These are phyloP conservation scores for Murraya koenigii DNA, from an alignment of 345 rosid genomes.

Conservation along the genomic window DNA sequence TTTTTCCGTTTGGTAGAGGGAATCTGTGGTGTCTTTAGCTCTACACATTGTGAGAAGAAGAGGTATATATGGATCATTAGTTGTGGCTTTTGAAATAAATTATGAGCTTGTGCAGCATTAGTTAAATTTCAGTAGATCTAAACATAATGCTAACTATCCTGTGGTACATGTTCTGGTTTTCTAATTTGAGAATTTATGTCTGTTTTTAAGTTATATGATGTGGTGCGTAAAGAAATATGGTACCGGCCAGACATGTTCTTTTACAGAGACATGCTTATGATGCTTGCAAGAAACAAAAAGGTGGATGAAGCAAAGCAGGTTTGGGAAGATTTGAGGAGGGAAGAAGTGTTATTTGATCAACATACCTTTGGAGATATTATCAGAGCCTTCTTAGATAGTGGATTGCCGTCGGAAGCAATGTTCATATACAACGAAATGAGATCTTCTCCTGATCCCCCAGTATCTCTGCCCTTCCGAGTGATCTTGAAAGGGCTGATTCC, in stretches of 20 bases:
- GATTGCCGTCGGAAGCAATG: slow-evolving; percentile 73
- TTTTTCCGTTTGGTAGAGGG: too few species aligned
- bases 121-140: neutral
- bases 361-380: slow-evolving; percentile 58
- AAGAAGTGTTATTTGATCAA: slow-evolving; percentile 83
- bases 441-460: slow-evolving; percentile 77
- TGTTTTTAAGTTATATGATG: slow-evolving; percentile 61
- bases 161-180: neutral
- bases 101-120: neutral
- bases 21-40: neutral
- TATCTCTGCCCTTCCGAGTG: slow-evolving; percentile 87
- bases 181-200: neutral
- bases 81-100: neutral
- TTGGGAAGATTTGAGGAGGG: slow-evolving; percentile 79
- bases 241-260: slow-evolving; percentile 89
- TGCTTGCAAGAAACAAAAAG: slow-evolving; percentile 83
- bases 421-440: slow-evolving; percentile 81
- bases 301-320: slow-evolving; percentile 59
- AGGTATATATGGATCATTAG: neutral
- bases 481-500: slow-evolving; percentile 83
- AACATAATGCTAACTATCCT: neutral
- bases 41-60: neutral
- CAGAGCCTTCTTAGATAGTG: slow-evolving; percentile 65
- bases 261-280: slow-evolving; percentile 89
- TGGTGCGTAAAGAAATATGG: slow-evolving; percentile 90